Evolutionary conservation across 331 rosid genomes (phyloP), one percentile per base, ranked within the genome.

Genomic region (Quercus tomentella): DNA sequence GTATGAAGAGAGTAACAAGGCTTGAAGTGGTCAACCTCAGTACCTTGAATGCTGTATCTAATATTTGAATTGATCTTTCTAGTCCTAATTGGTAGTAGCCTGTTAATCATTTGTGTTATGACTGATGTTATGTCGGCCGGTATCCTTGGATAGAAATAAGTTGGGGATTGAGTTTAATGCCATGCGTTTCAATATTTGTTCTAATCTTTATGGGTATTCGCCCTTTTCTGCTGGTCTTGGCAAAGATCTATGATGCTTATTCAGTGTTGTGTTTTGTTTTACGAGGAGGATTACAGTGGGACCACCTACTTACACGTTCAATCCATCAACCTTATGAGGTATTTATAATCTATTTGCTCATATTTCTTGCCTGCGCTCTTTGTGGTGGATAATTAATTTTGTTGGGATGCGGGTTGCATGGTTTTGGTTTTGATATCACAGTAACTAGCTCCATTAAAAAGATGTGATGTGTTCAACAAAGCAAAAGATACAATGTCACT

Each of bases 201-300:
- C 8, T 25, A 21, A 4, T 28, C 5, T 54, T 21, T 16, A 43
- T 55, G 4, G 55, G 56, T 18, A 30, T 51, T 25, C 74, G 7
- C 16, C n/a, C 56, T 49, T 49, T 49, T 16, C 49, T 73, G 8
- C 31, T 76, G 56, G 61, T 49, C 45, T 35, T 2, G 33, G 14
- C 12, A 52, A 43, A 66, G 22, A 55, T 66, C 60, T 7, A 23
- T 75, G 10, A 70, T 67, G 56, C 68, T 72, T 68, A 63, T 65
- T 14, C 52, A 67, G 4, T 71, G 63, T 22, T 52, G 10, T 82
- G 22, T 63, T 51, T 22, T 82, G 79, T 21, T 31, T 72, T 57
- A 31, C 57, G 61, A 67, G 77, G 75, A 74, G 60, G 60, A 73
- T 71, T 52, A 26, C 67, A 58, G 78, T 31, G 77, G 73, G 60